Base-by-base conservation (phyloP, 2,329 filamentous ascomycete species). In the Canariomyces notabilis region DNA sequence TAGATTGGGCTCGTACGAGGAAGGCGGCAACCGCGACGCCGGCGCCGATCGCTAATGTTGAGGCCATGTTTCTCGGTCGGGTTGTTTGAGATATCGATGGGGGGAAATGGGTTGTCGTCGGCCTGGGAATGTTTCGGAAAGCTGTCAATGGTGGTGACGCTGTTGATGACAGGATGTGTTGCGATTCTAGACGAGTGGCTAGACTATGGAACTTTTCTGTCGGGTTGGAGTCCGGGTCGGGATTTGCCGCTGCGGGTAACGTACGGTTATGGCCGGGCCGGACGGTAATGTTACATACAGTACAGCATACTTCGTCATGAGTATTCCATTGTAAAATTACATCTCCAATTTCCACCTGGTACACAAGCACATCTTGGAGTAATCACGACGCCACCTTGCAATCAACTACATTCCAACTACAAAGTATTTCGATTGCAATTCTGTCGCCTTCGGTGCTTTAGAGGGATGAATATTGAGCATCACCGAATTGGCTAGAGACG, bases 1-100 rank as follows among this genome's bases (percentile, higher is more conserved):
- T 4, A 15, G 46, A 15, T 37, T 21, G 20, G 38, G 18, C 19
- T 37, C 61, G 46, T 61, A 83, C 80, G 59, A 83, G 72, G 63
- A 83, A 84, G 44, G 81, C 81, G n/a, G 79, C 77, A 29, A 78
- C 78, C 47, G 80, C 81, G 49, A 82, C 71, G 49, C 81, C 81
- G 33, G 75, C 66, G 34, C 79, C 80, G 52, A 82, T 75, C 37
- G 75, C 71, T 51, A 83, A 62, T 50, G 75, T 68, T 45, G 81
- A 79, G 34, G 76, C 72, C 81, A 85, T 85, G 42, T 39, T 64
- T 42, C 41, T n/a, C 31, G n/a, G n/a, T n/a, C n/a, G n/a, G n/a
- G n/a, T 48, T 53, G 20, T 16, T 35, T 8, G 14, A 11, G 33
- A 29, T 16, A 19, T 35, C 18, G 22, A 19, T 19, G 37, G 36